A percentile compares a stretch with the other conserved stretches of the same genome.
Conservation (phyloP, 23 red algal species). For the Gracilariopsis chorda region DNA sequence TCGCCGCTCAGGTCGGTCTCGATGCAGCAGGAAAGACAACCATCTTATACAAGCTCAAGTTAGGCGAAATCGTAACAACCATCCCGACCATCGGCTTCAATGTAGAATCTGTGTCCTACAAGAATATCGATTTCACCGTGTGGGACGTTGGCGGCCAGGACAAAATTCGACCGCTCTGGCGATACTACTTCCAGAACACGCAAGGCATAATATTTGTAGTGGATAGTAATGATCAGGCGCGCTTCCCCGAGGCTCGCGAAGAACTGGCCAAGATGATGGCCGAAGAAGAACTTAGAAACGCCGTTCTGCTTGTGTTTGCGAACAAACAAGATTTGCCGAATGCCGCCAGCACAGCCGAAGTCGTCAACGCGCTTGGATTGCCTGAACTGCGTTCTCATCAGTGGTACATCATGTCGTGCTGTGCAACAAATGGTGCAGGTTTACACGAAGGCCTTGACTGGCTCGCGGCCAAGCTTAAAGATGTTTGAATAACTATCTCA, state of each 20-base stretch:
- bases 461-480: conserved; percentile 69
- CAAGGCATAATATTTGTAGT: conserved; percentile 93
- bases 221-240: conserved; percentile 87
- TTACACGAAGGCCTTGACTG: conserved; percentile 89
- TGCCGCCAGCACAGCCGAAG: conserved; percentile 41
- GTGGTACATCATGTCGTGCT: conserved; percentile 82
- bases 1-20: background rate
- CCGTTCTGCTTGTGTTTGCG: conserved; percentile 72
- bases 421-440: conserved; percentile 83
- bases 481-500: background rate
- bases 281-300: conserved; percentile 77
- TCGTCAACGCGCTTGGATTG: conserved; percentile 73
- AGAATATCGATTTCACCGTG: conserved; percentile 92
- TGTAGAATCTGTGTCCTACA: conserved; percentile 72
- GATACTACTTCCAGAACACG: conserved; percentile 89
- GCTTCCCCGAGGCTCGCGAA: conserved; percentile 82
- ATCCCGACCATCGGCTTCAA: conserved; percentile 90
- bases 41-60: conserved; percentile 93
- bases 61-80: conserved; percentile 94
- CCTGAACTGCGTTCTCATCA: conserved; percentile 54
- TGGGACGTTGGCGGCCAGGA: conserved; percentile 97
- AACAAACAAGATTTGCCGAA: conserved; percentile 91
- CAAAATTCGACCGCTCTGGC: conserved; percentile 67
- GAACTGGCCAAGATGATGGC: conserved; percentile 83
- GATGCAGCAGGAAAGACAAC: conserved; percentile 70